Evolutionary conservation across 1,284 basidiomycete species (phyloP), one percentile per base, ranked within the genome.

Genomic region (Boletus semigastroideus): DNA sequence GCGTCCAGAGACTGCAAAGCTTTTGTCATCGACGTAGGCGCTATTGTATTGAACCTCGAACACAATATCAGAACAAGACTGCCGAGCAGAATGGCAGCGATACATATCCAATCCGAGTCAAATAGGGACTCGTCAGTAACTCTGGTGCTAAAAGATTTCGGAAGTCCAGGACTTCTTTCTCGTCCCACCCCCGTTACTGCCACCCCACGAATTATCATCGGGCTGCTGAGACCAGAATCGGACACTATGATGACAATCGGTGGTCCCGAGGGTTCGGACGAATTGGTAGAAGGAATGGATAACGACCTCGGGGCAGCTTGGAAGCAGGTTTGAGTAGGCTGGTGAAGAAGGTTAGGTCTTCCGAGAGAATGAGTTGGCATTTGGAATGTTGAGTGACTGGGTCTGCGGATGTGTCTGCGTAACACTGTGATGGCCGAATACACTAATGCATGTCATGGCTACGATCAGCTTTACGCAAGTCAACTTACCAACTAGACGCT

Each of bases 331-430:
- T 87, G 86, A 0, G 91, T 95, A 3, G 78, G 73, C 1, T 78
- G 69, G 63, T 95, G 90, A 5, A 91, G 73, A 39, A 98, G 79
- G 64, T 98, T 98, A 0, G 96, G 54, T 98, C 92, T 67, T 98
- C 94, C 9, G 98, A 76, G 8, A 99, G 81, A 46, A 99, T 81
- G 5, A 96, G 64, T 42, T 81, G 80, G 9, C 74, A 73, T 42
- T 69, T 75, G 12, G 51, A 27, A 40, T 19, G 42, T 33, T 40
- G 5, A 46, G 39, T 16, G 42, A 30, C 31, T 30, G 52, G 13
- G 46, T n/a, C 25, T 52, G 51, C n/a, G 54, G 53, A 28, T 13
- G 39, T 8, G 54, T 43, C 59, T 51, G 49, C 51, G 44, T 37
- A 39, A 48, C 25, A 52, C 46, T 5, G 56, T 30, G 28, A 49